phyloP scores from a whole-genome alignment of 768 basidiomycete genomes.

The Xerocomellus chrysenteron region DNA sequence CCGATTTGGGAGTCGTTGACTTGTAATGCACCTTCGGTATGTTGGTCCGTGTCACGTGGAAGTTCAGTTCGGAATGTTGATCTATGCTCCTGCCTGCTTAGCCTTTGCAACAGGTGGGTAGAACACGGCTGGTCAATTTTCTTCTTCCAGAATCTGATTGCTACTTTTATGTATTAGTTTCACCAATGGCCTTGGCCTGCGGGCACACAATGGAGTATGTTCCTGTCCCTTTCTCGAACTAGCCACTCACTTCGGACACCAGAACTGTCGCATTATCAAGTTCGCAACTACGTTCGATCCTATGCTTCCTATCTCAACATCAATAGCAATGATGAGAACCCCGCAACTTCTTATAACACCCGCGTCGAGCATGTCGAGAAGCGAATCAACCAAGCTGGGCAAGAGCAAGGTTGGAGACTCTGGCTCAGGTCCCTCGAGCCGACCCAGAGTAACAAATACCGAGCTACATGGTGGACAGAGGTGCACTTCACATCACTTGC shows the following conservation, averaged over 20 bases:
- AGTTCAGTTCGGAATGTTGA: background rate
- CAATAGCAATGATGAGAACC: conserved; percentile 37
- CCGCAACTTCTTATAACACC: conserved; percentile 43
- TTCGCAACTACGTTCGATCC: conserved; percentile 33
- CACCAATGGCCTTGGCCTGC: conserved; percentile 18
- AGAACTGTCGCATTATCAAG: conserved; percentile 35
- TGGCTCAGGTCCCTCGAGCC: conserved; percentile 8
- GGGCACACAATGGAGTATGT: conserved; percentile 14
- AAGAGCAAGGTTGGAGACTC: conserved; percentile 15
- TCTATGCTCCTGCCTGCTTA: background rate
- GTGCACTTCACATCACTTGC: background rate
- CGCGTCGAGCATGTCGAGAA: conserved; percentile 49
- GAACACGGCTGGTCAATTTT: background rate
- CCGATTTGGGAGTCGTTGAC: conserved; percentile 16
- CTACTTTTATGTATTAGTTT: background rate
- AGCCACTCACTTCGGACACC: background rate
- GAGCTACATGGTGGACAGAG: conserved; percentile 32
- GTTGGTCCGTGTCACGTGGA: background rate
- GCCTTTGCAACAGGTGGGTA: conserved; percentile 3
- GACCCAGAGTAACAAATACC: conserved; percentile 17
- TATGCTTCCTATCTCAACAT: conserved; percentile 13
- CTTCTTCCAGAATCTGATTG: background rate
- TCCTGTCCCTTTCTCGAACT: background rate
- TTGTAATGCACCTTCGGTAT: conserved; percentile 10
- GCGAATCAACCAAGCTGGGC: conserved; percentile 16